phyloP scores from a whole-genome alignment of 75 land plant genomes.

The Gnetum montanum region DNA sequence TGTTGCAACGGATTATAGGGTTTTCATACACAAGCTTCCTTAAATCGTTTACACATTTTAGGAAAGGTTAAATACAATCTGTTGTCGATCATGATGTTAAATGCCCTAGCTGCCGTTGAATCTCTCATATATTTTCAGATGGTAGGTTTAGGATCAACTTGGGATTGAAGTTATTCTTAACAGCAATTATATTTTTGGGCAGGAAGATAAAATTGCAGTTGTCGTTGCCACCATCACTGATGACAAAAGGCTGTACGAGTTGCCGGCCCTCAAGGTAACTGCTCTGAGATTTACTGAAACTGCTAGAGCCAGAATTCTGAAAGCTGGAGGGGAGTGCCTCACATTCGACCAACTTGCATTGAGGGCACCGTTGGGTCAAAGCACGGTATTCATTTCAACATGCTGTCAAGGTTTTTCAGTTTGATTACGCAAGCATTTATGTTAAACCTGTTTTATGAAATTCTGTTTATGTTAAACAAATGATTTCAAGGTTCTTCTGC shows the following conservation, averaged over 20 bases:
- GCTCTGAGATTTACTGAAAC: slow-evolving; percentile 73
- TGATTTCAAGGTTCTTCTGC: slow-evolving; percentile 43
- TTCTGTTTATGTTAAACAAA: neutral
- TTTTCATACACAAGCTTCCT: too few species aligned
- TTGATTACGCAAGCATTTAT: neutral
- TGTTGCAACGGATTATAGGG: too few species aligned
- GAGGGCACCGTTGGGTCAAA: slow-evolving; percentile 64
- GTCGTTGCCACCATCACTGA: slow-evolving; percentile 77
- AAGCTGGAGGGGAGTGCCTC: slow-evolving; percentile 53
- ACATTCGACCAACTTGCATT: slow-evolving; percentile 72
- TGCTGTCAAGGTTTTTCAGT: neutral
- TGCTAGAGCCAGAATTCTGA: slow-evolving; percentile 48
- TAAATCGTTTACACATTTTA: too few species aligned
- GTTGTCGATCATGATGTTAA: too few species aligned
- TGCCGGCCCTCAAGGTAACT: slow-evolving; percentile 51
- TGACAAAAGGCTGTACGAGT: slow-evolving; percentile 49
- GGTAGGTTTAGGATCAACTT: slow-evolving; percentile 1
- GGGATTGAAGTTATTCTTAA: too few species aligned
- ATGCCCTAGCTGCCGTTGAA: too few species aligned
- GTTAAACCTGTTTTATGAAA: too few species aligned
- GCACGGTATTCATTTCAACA: slow-evolving; percentile 36
- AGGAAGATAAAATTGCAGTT: slow-evolving; percentile 71
- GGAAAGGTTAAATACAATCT: too few species aligned
- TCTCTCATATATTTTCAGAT: too few species aligned
- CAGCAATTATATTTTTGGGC: too few species aligned